Conservation (phyloP, 1,284 basidiomycete genomes). For the Inonotus obliquus region DNA sequence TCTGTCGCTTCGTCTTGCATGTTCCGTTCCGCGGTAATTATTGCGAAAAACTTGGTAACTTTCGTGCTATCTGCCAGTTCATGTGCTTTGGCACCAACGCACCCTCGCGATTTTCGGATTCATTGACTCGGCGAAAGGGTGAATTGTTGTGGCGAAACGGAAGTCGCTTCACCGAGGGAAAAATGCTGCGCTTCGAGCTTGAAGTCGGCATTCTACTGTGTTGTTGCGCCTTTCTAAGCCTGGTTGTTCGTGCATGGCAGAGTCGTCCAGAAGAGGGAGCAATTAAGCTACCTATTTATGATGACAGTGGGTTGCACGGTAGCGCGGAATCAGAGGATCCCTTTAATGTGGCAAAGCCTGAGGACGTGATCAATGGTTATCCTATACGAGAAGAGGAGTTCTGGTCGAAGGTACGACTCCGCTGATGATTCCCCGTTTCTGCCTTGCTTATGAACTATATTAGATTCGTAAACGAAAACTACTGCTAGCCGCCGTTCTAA, state of each 20-base stretch:
- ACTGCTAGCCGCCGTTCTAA: conserved; percentile 40
- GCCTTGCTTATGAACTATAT: conserved; percentile 5
- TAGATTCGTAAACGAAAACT: conserved; percentile 58
- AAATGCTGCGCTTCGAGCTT: conserved; percentile 60
- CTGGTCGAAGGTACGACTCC: conserved; percentile 55
- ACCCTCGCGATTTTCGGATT: too few relatives aligned
- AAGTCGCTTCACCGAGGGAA: background rate
- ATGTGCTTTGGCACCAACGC: background rate
- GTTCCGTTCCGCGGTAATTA: too few relatives aligned
- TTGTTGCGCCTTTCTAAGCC: conserved; percentile 42
- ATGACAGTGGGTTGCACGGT: conserved; percentile 25
- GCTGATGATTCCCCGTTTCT: conserved; percentile 3
- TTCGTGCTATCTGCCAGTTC: background rate
- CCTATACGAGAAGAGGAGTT: conserved; percentile 70
- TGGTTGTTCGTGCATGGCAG: conserved; percentile 32
- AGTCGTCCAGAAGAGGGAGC: conserved; percentile 43
- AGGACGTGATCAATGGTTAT: conserved; percentile 70
- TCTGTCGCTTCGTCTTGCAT: too few relatives aligned
- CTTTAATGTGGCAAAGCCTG: conserved; percentile 70
- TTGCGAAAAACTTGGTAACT: too few relatives aligned
- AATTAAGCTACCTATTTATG: conserved; percentile 49
- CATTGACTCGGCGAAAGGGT: too few relatives aligned
- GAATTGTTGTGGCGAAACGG: background rate
- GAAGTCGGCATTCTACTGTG: conserved; percentile 47
- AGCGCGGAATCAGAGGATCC: conserved; percentile 50